Evolutionary conservation across 768 basidiomycete genomes (phyloP), one percentile per base, ranked within the genome.

Genomic region (Termitomyces sp.): DNA sequence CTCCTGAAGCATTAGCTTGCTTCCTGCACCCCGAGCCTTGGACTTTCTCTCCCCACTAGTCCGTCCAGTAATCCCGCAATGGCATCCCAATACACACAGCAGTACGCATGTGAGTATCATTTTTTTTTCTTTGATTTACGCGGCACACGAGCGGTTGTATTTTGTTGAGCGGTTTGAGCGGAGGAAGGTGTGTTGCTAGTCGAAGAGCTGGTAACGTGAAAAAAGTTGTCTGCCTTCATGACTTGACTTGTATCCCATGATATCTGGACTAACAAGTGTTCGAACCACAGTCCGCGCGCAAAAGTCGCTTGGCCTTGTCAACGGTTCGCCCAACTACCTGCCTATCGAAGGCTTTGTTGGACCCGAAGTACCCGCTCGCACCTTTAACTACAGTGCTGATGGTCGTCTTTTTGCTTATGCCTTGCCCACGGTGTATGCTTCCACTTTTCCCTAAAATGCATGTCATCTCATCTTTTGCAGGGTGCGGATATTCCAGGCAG

Each of bases 331-430:
- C 49, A 78, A 82, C 66, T 98, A 94, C 70, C 66, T 74, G 22
- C 72, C 84, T 18, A 72, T 91, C 24, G 73, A 83, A 60, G 82
- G 81, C 44, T 91, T 90, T 64, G 71, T 72, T 57, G 77, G 74
- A 35, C 90, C 90, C 47, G 88, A 90, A 45, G 83, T 80, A 28
- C 77, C 91, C 56, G 86, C 87, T 43, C 82, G 90, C 65, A 87
- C 84, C 54, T 90, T 83, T 69, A 80, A 81, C 63, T 96, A 96
- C 74, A 94, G 92, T 68, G 77, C 79, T 56, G 92, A 97, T 67
- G 95, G 94, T 66, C 81, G 90, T 68, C 79, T 93, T 60, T 92
- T 88, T 68, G 94, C 92, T 47, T 92, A 92, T 74, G 87, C 87
- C 46, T 76, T 93, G 66, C 85, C 91, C 45, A 79, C 76, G 60